phyloP scores from a whole-genome alignment of 805 yeast genomes.

The Blastobotrys parvus region DNA sequence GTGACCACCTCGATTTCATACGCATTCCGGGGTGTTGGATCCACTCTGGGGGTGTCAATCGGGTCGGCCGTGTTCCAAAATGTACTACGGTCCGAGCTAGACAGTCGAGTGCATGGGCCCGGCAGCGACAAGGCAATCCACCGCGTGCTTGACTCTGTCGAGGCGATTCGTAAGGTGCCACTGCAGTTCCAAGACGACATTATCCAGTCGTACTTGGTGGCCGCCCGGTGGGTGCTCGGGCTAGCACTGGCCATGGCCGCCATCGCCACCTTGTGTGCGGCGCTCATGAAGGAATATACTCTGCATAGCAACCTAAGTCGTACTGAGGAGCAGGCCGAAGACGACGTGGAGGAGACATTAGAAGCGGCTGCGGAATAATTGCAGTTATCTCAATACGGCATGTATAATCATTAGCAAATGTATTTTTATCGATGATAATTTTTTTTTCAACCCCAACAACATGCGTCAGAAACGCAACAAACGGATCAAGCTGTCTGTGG shows the following conservation, averaged over 20 bases:
- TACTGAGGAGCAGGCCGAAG: too few relatives aligned
- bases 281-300: conserved; percentile 48
- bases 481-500: too few relatives aligned
- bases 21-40: conserved; percentile 78
- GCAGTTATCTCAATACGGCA: too few relatives aligned
- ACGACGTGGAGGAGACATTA: too few relatives aligned
- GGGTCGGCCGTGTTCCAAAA: conserved; percentile 61
- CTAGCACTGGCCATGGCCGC: conserved; percentile 37
- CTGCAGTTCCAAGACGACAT: conserved; percentile 34
- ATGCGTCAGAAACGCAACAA: too few relatives aligned
- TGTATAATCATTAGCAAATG: too few relatives aligned
- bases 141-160: conserved; percentile 43
- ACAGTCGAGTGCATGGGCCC: conserved; percentile 19
- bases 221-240: conserved; percentile 42
- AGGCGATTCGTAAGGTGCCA: conserved; percentile 43
- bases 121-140: conserved; percentile 24
- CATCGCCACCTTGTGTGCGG: conserved; percentile 35
- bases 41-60: conserved; percentile 71
- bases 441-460: too few relatives aligned
- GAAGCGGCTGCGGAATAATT: too few relatives aligned
- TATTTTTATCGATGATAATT: too few relatives aligned
- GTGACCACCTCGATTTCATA: conserved; percentile 85
- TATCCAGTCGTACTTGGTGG: conserved; percentile 37
- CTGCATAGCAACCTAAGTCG: conserved; percentile 36
- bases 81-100: conserved; percentile 30